These are phyloP conservation scores for Chaetoceros muelleri DNA, from an alignment of 108 stramenopile species.

Conservation along the genomic window DNA sequence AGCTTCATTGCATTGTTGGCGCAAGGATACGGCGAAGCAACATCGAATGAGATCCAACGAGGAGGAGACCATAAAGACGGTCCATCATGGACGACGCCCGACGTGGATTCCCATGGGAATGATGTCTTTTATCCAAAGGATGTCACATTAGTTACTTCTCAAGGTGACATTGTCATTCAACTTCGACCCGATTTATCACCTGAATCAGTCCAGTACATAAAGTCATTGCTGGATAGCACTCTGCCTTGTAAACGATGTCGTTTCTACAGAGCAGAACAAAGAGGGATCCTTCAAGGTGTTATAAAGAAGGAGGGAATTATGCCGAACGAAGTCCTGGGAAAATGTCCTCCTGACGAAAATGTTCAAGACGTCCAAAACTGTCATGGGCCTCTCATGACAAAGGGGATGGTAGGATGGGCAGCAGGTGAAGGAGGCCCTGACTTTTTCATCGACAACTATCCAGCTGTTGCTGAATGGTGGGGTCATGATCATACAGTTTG, in stretches of 20 bases:
- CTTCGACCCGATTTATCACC: constrained; percentile 40
- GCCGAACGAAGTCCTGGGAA: constrained; percentile 22
- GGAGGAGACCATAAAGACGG: no score
- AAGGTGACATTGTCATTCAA: constrained; percentile 41
- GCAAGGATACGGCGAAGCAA: no score
- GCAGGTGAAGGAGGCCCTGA: constrained; percentile 58
- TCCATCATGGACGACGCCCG: no score
- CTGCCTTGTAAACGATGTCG: constrained; percentile 42
- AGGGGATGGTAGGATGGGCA: constrained; percentile 72
- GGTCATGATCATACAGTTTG: constrained; percentile 66
- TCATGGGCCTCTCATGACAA: constrained; percentile 62
- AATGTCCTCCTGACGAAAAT: constrained; percentile 44
- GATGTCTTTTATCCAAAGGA: no score
- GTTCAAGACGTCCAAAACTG: constrained; percentile 31
- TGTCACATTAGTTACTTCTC: constrained; percentile 1
- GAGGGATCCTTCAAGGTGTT: constrained; percentile 58
- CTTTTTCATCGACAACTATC: constrained; percentile 63
- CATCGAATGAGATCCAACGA: no score
- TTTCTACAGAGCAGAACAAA: constrained; percentile 64
- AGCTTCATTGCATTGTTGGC: no score
- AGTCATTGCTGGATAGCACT: constrained; percentile 23
- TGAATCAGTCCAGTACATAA: constrained; percentile 48
- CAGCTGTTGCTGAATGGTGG: constrained; percentile 52
- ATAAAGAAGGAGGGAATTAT: constrained; percentile 29
- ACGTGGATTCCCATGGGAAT: no score